Conservation (phyloP, 257 asterid species). For the Buddleja alternifolia region DNA sequence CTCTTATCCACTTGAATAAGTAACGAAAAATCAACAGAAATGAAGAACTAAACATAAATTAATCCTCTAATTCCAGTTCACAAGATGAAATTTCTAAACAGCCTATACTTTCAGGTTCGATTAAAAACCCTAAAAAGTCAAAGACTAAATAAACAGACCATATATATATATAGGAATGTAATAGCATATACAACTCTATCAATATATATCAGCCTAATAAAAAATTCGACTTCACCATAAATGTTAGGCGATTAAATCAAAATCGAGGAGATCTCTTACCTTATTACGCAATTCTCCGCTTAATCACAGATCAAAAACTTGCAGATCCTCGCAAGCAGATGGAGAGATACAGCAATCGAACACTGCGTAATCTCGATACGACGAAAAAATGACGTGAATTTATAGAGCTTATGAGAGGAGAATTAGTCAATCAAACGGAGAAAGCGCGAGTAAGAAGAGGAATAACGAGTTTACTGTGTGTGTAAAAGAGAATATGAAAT, state of each 20-base stretch:
- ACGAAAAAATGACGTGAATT: slow-evolving; percentile 3
- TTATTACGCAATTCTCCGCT: slow-evolving; percentile 26
- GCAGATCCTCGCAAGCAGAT: slow-evolving; percentile 36
- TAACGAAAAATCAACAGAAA: slow-evolving; percentile 14
- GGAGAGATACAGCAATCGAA: slow-evolving; percentile 17
- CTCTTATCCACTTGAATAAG: slow-evolving; percentile 15
- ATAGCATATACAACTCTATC: background rate
- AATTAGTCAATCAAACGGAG: slow-evolving; percentile 17
- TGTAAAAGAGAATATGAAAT: too few relatives aligned
- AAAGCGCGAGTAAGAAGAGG: too few relatives aligned
- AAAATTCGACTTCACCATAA: slow-evolving; percentile 16
- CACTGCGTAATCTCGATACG: slow-evolving; percentile 28
- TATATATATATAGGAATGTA: background rate
- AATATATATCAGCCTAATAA: background rate
- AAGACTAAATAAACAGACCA: slow-evolving; percentile 15
- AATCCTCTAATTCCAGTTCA: background rate
- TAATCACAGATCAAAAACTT: slow-evolving; percentile 21
- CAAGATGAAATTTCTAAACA: background rate
- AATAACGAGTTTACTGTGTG: too few relatives aligned
- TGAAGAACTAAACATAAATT: slow-evolving; percentile 9
- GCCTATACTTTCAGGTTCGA: background rate
- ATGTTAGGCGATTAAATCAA: slow-evolving; percentile 9
- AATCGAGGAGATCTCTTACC: slow-evolving; percentile 32
- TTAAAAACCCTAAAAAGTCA: slow-evolving; percentile 26
- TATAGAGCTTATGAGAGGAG: slow-evolving; percentile 8